Percentiles rank a stretch among this genome's conserved stretches.
These are phyloP conservation scores for Aurantiochytrium sp. DNA, from an alignment of 108 stramenopile species.

Conservation along the genomic window DNA sequence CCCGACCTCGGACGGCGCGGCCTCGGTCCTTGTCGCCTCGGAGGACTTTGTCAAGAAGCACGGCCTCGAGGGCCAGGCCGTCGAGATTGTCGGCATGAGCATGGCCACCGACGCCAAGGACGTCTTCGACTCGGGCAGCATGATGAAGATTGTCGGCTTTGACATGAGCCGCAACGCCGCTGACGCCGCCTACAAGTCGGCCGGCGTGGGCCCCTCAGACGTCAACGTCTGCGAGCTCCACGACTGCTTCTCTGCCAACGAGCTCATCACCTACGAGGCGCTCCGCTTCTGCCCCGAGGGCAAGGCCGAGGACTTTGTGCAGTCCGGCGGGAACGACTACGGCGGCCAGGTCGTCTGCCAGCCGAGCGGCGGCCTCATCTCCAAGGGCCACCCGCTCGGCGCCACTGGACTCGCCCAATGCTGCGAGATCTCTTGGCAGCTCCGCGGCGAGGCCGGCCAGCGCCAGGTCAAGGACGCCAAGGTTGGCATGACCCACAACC, in stretches of 20 bases:
- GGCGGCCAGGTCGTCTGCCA: slow-evolving; percentile 12
- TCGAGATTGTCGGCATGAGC: slow-evolving; percentile 5
- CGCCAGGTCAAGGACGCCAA: neutral
- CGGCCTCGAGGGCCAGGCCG: neutral
- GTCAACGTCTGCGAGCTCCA: slow-evolving; percentile 9
- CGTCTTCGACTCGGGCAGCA: neutral
- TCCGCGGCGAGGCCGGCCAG: neutral
- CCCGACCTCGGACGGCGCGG: slow-evolving; percentile 24
- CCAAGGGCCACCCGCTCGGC: slow-evolving; percentile 24
- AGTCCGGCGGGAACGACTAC: neutral
- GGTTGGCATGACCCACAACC: neutral
- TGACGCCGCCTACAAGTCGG: slow-evolving; percentile 6
- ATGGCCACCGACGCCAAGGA: neutral
- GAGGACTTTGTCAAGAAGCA: slow-evolving; percentile 23
- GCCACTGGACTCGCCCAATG: slow-evolving; percentile 23
- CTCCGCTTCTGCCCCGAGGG: neutral
- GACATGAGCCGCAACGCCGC: slow-evolving; percentile 22
- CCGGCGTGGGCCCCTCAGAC: neutral
- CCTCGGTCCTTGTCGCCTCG: neutral
- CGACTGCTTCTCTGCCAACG: slow-evolving; percentile 20
- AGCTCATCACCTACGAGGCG: slow-evolving; percentile 27
- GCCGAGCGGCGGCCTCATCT: neutral
- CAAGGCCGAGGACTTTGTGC: neutral
- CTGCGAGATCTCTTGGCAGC: slow-evolving; percentile 8
- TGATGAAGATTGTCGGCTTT: slow-evolving; percentile 27